phyloP scores from a whole-genome alignment of 306 rosid genomes.

The Acacia melanoxylon region DNA sequence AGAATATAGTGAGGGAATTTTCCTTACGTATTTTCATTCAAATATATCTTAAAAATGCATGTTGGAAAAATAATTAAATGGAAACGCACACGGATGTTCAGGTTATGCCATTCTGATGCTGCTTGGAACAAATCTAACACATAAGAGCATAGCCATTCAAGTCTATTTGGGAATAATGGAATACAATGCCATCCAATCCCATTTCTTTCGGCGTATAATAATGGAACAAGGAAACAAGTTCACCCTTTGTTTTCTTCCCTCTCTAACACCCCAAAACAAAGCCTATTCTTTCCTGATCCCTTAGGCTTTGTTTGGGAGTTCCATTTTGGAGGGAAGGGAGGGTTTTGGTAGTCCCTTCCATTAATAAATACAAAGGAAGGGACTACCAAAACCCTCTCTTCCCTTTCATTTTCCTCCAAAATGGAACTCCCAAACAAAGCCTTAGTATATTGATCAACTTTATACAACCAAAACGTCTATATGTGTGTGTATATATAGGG shows the following conservation, averaged over 20 bases:
- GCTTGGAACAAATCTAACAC: slow-evolving; percentile 18
- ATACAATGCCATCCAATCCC: slow-evolving; percentile 31
- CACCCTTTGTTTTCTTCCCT: not conserved
- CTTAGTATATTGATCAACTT: not conserved
- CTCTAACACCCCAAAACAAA: not conserved
- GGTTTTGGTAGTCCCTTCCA: no score
- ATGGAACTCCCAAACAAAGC: no score
- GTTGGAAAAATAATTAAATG: not conserved
- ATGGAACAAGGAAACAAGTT: not conserved
- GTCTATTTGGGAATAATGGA: slow-evolving; percentile 26
- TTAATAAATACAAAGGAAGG: no score
- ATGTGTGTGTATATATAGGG: no score
- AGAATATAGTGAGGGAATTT: not conserved
- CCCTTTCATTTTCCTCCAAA: no score
- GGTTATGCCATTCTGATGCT: slow-evolving; percentile 10
- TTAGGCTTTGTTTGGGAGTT: no score
- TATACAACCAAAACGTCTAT: not conserved
- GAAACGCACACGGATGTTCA: not conserved
- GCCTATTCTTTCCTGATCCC: slow-evolving; percentile 17
- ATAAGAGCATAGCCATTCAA: slow-evolving; percentile 20
- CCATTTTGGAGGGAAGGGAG: no score
- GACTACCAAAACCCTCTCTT: no score
- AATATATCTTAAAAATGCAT: not conserved
- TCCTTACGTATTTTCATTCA: not conserved
- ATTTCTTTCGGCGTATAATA: not conserved